A percentile compares a stretch with the other conserved stretches of the same genome.
Conservation (phyloP, 345 rosid species). For the Salix suchowensis region DNA sequence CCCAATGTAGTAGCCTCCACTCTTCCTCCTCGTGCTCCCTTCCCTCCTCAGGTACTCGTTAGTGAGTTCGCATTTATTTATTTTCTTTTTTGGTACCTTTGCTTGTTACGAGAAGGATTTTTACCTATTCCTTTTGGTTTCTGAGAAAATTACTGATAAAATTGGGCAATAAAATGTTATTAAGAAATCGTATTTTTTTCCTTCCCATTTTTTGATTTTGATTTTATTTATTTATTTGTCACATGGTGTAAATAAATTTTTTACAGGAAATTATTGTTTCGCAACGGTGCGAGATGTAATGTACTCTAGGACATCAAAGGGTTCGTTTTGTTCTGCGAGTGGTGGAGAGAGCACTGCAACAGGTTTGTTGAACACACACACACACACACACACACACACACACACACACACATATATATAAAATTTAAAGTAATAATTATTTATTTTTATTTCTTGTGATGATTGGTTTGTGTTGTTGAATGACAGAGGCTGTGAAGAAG, state of each 20-base stretch:
- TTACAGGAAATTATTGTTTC: constrained; percentile 3
- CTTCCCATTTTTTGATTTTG: too few relatives aligned
- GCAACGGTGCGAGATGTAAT: neutral
- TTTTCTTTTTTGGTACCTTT: too few relatives aligned
- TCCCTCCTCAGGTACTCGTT: constrained; percentile 29
- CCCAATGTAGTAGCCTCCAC: constrained; percentile 23
- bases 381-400: too few relatives aligned
- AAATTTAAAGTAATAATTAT: neutral
- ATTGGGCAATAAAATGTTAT: neutral
- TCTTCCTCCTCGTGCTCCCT: constrained; percentile 11
- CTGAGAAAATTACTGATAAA: neutral
- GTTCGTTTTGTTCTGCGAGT: constrained; percentile 34
- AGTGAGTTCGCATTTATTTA: too few relatives aligned
- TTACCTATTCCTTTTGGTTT: neutral
- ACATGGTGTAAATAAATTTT: too few relatives aligned
- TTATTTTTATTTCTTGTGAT: too few relatives aligned
- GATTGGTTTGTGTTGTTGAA: constrained; percentile 3
- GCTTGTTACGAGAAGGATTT: too few relatives aligned
- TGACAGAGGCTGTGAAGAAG: constrained; percentile 72
- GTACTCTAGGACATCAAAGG: constrained; percentile 19
- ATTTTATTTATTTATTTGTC: too few relatives aligned
- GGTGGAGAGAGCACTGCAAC: constrained; percentile 30
- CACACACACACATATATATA: neutral
- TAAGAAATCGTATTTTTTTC: too few relatives aligned
- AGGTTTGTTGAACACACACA: constrained; percentile 32